Base-by-base conservation (phyloP, 192 early-diverging fungal genomes). In the Gorgonomyces haynaldii region DNA sequence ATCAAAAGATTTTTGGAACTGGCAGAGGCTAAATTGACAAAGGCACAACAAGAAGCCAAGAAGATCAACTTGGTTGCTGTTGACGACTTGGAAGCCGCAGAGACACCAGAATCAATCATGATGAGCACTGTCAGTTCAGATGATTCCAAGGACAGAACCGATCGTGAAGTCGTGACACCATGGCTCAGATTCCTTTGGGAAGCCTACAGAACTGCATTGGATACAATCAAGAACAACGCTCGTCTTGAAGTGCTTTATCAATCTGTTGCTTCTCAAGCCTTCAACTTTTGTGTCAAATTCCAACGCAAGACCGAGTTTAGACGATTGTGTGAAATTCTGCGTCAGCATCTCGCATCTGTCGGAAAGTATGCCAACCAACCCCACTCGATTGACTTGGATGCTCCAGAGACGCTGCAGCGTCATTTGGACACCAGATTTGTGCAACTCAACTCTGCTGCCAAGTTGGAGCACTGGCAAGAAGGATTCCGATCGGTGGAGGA, bases 171-270 rank as follows among this genome's bases (percentile, higher is more conserved):
- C 21, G 91, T 99, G 29, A 99, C 94, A 30, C 94, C 96, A 26
- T 96, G 94, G 89, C 74, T 99, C 44, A 92, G 89, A 70, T 96
- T 99, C 68, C 76, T 97, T 56, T 99, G 96, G 96, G 96, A 99
- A 70, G 85, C 86, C n/a, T 97, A 99, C 70, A 76, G 96, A 42
- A 97, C 89, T 50, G 83, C 89, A 32, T 78, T 99, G 37, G 94
- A 99, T 57, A 91, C 91, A 40, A 64, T 99, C 63, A 76, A 93
- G 54, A 96, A 97, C 82, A 97, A 97, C 56, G 80, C 84, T 50
- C 79, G 90, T 28, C 76, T 99, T 35, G 96, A 99, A 68, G 63
- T 75, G 5, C 75, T 96, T 28, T 99, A 99, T 76, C 94, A 99
- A 66, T 42, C 57, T 20, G 64, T 93, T 43, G 84, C 89, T 46